Conservation (phyloP, 768 basidiomycete genomes). For the Leucocoprinus sp. region DNA sequence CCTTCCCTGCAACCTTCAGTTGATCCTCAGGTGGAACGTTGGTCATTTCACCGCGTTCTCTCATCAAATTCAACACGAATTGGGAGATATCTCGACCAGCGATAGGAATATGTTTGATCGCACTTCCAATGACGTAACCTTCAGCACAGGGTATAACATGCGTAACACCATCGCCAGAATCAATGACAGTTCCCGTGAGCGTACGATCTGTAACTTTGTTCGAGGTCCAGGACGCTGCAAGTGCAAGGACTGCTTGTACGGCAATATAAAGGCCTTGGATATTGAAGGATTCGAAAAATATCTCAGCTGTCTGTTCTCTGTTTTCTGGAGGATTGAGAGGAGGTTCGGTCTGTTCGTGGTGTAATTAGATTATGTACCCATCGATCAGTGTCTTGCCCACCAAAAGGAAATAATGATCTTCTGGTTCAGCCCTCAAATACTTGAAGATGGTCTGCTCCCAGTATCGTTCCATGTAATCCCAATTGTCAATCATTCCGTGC, state of each 20-base stretch:
- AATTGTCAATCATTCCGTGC: conserved; percentile 97
- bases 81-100: conserved; percentile 96
- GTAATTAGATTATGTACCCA: not conserved
- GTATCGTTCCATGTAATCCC: conserved; percentile 98
- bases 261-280: conserved; percentile 98
- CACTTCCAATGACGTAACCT: conserved; percentile 97
- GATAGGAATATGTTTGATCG: conserved; percentile 98
- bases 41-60: conserved; percentile 89
- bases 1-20: conserved; percentile 79
- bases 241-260: conserved; percentile 95
- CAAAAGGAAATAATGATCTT: conserved; percentile 96
- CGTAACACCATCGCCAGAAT: conserved; percentile 98
- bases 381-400: conserved; percentile 39
- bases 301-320: conserved; percentile 97
- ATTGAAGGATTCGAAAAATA: conserved; percentile 99
- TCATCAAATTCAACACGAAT: conserved; percentile 91
- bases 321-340: conserved; percentile 98
- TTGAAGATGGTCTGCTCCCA: conserved; percentile 99
- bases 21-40: conserved; percentile 96
- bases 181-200: conserved; percentile 94
- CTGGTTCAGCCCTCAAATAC: conserved; percentile 95
- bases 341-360: conserved; percentile 77
- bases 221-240: conserved; percentile 96
- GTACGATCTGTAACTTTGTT: conserved; percentile 85
- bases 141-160: conserved; percentile 96